Evolutionary conservation across 768 basidiomycete genomes (phyloP).

Genomic region (Leccinum disarticulatum): DNA sequence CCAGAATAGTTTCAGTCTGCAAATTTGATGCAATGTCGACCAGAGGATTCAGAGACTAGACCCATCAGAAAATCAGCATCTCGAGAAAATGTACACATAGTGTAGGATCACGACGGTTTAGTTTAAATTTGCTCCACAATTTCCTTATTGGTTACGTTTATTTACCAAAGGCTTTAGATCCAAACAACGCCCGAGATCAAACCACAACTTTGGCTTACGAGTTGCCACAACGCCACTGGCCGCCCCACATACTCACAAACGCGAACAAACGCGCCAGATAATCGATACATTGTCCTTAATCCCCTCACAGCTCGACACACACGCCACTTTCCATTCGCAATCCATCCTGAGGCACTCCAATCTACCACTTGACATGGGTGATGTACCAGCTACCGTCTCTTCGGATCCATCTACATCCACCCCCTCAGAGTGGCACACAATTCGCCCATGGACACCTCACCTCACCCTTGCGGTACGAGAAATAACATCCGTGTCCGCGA

Average conservation of each 20-base stretch:
- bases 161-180: conserved; percentile 30
- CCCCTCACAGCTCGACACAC: neutral
- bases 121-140: neutral
- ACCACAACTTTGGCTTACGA: neutral
- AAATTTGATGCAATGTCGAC: too few species aligned
- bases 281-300: neutral
- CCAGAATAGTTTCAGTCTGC: too few species aligned
- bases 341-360: neutral
- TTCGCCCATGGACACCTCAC: conserved; percentile 74
- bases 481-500: conserved; percentile 79
- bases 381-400: conserved; percentile 5
- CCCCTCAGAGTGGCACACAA: conserved; percentile 57
- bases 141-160: conserved; percentile 12
- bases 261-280: neutral
- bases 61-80: too few species aligned
- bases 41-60: too few species aligned
- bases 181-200: conserved; percentile 22
- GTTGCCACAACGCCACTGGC: conserved; percentile 2
- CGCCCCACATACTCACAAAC: conserved; percentile 1
- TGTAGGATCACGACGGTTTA: too few species aligned
- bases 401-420: conserved; percentile 20
- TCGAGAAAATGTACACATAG: too few species aligned
- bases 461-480: conserved; percentile 73
- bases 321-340: neutral
- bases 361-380: conserved; percentile 18